Percentiles rank a stretch among this genome's conserved stretches.
Evolutionary conservation across 2,329 filamentous ascomycete species (phyloP).

Genomic region (Hymenoscyphus fraxineus): DNA sequence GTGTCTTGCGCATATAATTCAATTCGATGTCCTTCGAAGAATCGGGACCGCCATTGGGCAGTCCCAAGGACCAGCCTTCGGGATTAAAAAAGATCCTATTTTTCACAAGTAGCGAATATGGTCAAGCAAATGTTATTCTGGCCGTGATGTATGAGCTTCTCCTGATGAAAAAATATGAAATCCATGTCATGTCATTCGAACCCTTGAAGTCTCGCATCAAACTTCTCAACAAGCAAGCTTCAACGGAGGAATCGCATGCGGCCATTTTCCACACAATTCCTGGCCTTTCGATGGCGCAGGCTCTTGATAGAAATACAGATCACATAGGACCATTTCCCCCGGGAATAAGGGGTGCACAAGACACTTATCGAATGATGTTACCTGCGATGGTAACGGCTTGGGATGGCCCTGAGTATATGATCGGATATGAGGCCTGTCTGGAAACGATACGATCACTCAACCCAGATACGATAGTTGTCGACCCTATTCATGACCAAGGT

Average conservation of each 20-base stretch:
- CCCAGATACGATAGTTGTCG: conserved; percentile 42
- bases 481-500: conserved; percentile 43
- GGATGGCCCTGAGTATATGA: conserved; percentile 40
- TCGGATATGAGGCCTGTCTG: conserved; percentile 38
- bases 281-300: conserved; percentile 35
- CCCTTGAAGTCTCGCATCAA: conserved; percentile 35
- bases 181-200: conserved; percentile 45
- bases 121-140: conserved; percentile 45
- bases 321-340: conserved; percentile 27
- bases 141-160: conserved; percentile 42
- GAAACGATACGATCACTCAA: conserved; percentile 38
- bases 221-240: conserved; percentile 22
- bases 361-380: conserved; percentile 27
- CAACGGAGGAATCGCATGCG: conserved; percentile 14
- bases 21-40: conserved; percentile 3
- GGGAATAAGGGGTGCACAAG: conserved; percentile 36
- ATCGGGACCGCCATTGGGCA: not conserved
- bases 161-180: conserved; percentile 35
- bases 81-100: conserved; percentile 34
- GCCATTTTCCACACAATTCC: conserved; percentile 36
- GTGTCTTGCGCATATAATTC: not conserved
- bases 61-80: not conserved
- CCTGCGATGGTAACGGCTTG: conserved; percentile 35
- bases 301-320: conserved; percentile 27
- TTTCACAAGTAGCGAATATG: conserved; percentile 44